Evolutionary conservation across 768 basidiomycete genomes (phyloP).

Genomic region (Suillus subalutaceus): DNA sequence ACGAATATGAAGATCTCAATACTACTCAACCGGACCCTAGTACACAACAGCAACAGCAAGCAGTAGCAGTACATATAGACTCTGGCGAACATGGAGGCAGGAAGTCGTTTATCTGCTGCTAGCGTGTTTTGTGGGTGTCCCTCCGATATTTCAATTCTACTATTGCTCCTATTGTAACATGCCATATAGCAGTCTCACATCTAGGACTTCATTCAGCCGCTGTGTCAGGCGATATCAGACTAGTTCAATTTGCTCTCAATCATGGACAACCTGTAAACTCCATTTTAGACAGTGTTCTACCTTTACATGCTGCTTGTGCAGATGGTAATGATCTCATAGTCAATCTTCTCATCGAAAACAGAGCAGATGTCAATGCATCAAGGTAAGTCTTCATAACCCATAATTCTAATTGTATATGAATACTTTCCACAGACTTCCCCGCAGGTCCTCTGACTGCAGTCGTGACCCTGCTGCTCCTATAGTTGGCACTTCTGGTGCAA

Average conservation of each 20-base stretch:
- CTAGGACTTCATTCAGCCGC: constrained; percentile 80
- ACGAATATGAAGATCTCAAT: too few species aligned
- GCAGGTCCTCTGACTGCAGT: constrained; percentile 73
- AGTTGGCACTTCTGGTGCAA: constrained; percentile 84
- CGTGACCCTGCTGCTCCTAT: constrained; percentile 70
- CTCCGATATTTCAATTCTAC: too few species aligned
- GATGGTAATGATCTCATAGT: constrained; percentile 91
- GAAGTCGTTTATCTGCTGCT: neutral
- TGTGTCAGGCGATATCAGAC: constrained; percentile 85
- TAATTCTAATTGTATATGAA: constrained; percentile 9
- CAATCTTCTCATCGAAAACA: constrained; percentile 83
- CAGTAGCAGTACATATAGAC: neutral
- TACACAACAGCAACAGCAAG: too few species aligned
- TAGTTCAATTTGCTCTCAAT: constrained; percentile 89
- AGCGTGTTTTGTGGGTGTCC: too few species aligned
- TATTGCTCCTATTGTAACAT: too few species aligned
- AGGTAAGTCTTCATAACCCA: constrained; percentile 50
- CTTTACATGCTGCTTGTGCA: constrained; percentile 92
- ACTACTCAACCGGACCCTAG: too few species aligned
- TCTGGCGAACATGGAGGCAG: neutral
- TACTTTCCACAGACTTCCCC: constrained; percentile 54
- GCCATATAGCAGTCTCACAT: constrained; percentile 58
- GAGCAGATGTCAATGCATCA: constrained; percentile 98
- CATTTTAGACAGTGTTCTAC: constrained; percentile 94
- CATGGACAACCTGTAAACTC: constrained; percentile 97